Percentiles rank a stretch among this genome's conserved stretches.
phyloP scores from a whole-genome alignment of 768 basidiomycete species.

The Hypsizygus marmoreus region DNA sequence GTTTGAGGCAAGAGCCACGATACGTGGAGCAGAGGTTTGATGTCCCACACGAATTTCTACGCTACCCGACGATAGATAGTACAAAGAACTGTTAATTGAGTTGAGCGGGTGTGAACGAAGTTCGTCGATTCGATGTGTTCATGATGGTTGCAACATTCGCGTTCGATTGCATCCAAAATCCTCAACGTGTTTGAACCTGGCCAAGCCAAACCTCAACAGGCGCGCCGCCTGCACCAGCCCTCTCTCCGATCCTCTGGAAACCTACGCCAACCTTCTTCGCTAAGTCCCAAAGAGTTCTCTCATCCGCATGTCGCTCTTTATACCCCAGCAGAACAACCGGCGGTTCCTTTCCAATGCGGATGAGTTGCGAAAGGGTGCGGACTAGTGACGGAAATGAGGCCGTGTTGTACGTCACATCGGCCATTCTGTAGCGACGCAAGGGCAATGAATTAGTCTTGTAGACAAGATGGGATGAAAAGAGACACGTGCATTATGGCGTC shows the following conservation, averaged over 20 bases:
- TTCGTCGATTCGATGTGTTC: too few relatives aligned
- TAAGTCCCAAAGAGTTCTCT: constrained; percentile 75
- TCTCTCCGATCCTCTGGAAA: constrained; percentile 56
- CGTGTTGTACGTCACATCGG: constrained; percentile 92
- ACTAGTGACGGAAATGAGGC: constrained; percentile 79
- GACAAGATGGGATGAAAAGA: background rate
- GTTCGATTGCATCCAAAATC: background rate
- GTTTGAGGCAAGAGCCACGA: too few relatives aligned
- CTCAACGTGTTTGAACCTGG: background rate
- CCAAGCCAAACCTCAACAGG: constrained; percentile 77
- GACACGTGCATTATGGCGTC: constrained; percentile 70
- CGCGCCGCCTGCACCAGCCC: constrained; percentile 60
- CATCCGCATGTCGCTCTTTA: constrained; percentile 80
- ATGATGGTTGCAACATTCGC: too few relatives aligned
- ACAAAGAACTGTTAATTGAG: too few relatives aligned
- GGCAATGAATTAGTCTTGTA: background rate
- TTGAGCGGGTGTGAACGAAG: too few relatives aligned
- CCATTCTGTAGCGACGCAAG: constrained; percentile 59
- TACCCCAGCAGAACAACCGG: constrained; percentile 72
- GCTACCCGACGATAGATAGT: too few relatives aligned
- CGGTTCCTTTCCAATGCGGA: constrained; percentile 33
- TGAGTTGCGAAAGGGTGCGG: constrained; percentile 59
- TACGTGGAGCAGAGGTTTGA: too few relatives aligned
- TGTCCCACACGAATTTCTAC: too few relatives aligned
- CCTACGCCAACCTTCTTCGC: constrained; percentile 50